These are phyloP conservation scores for Globisporangium viniferum DNA, from an alignment of 352 stramenopile species.

Conservation along the genomic window DNA sequence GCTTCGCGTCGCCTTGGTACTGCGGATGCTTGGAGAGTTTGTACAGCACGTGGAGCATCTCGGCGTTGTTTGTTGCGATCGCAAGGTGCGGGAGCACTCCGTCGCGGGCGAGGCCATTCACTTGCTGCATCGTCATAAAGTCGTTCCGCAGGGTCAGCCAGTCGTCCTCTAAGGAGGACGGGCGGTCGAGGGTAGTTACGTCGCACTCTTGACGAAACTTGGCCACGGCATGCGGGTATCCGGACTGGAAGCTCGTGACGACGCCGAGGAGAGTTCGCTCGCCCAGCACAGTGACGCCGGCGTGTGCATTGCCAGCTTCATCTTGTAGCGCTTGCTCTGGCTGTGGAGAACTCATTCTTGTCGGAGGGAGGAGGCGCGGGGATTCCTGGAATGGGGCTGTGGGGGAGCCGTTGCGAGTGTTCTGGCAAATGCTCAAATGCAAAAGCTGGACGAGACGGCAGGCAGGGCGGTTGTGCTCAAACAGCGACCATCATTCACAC, in stretches of 20 bases:
- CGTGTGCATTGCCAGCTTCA: background rate
- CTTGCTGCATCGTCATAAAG: no score
- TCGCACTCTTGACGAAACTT: background rate
- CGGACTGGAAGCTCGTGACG: background rate
- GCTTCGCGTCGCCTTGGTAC: background rate
- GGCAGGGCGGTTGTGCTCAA: no score
- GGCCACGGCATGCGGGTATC: background rate
- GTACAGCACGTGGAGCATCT: background rate
- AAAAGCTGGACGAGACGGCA: no score
- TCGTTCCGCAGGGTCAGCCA: no score
- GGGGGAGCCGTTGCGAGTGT: no score
- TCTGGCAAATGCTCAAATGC: background rate
- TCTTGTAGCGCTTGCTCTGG: no score
- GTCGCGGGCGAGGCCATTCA: background rate
- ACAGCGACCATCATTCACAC: no score
- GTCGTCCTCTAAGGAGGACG: no score
- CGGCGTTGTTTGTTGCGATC: conserved; percentile 2
- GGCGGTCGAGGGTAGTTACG: background rate
- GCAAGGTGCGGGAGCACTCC: conserved; percentile 6
- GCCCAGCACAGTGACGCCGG: background rate
- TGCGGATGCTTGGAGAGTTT: background rate
- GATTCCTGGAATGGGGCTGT: no score
- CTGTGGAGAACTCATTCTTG: background rate
- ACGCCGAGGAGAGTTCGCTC: background rate
- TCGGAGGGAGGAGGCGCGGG: no score